A percentile compares a stretch with the other conserved stretches of the same genome.
These are phyloP conservation scores for Dactylorhiza incarnata DNA, from an alignment of 106 monocot genomes.

Conservation along the genomic window DNA sequence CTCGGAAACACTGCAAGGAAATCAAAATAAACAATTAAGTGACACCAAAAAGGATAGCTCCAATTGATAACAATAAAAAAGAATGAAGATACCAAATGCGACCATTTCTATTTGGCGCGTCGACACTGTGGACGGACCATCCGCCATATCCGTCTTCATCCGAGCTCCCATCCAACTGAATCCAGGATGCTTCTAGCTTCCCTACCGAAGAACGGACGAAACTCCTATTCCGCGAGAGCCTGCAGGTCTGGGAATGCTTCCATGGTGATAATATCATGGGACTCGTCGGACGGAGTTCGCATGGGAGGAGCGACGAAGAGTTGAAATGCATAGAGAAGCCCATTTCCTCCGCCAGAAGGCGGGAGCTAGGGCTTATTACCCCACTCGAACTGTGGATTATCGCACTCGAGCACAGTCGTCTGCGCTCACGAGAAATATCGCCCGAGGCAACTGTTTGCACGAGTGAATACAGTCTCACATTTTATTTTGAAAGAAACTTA, in stretches of 20 bases:
- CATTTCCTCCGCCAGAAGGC: neutral
- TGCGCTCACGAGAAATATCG: too few species aligned
- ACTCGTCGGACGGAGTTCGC: neutral
- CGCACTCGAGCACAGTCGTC: neutral
- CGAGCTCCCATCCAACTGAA: neutral
- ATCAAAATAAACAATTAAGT: neutral
- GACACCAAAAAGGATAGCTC: neutral
- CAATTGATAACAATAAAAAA: neutral
- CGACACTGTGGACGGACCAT: neutral
- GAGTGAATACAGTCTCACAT: too few species aligned
- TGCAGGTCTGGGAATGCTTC: neutral
- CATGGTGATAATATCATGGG: too few species aligned
- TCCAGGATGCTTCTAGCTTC: conserved; percentile 1
- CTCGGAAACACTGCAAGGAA: neutral
- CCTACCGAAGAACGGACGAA: neutral
- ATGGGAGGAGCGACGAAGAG: neutral
- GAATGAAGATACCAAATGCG: neutral
- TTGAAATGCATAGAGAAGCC: neutral
- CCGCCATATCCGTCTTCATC: conserved; percentile 6
- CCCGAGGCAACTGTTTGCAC: too few species aligned
- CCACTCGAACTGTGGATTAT: neutral
- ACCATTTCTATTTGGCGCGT: neutral
- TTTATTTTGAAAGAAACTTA: too few species aligned
- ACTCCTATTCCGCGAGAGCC: neutral
- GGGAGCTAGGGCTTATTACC: neutral